Base-by-base conservation (phyloP, 495 filamentous ascomycete species). In the Aspergillus haitiensis region DNA sequence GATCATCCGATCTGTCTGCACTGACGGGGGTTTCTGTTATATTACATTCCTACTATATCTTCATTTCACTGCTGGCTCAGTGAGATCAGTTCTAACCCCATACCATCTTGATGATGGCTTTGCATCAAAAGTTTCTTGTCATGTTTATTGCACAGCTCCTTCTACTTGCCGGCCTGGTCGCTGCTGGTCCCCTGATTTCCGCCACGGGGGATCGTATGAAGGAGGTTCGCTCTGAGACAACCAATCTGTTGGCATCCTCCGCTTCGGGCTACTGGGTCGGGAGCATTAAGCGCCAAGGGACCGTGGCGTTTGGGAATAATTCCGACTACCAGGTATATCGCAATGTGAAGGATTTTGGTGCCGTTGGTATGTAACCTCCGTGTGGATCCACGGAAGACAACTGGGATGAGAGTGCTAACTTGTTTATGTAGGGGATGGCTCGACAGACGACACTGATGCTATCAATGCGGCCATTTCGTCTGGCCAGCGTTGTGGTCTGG, bases 261-360 rank as follows among this genome's bases (percentile, higher is more conserved):
- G 53, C 63, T 1, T 79, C 78, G 15, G 59, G 60, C 57, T 95
- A 88, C 75, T 98, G 93, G 93, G 74, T 95, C 51, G 81, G 82
- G 39, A 78, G 75, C 60, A 88, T 96, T 66, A 69, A 85, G 47
- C 88, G 88, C 15, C 85, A 91, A 61, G 92, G 91, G 35, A 73
- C 71, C 0, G 82, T 86, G 32, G 83, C 86, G 8, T 94, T 87
- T 68, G 86, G 82, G 59, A 71, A 70, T 35, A 71, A 78, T 32
- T 65, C 75, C 16, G 59, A 66, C 49, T 94, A 91, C 70, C 81
- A 91, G 68, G 80, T 97, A 18, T 97, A 85, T 72, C 88, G 93
- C 42, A 95, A 97, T 69, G 92, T 97, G 32, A 87, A 81, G 74
- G 92, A 96, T 63, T 94, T 83, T 66, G 90, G 90, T 27, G 90